Conservation (phyloP, 768 basidiomycete genomes). For the Mycena capillaripes region DNA sequence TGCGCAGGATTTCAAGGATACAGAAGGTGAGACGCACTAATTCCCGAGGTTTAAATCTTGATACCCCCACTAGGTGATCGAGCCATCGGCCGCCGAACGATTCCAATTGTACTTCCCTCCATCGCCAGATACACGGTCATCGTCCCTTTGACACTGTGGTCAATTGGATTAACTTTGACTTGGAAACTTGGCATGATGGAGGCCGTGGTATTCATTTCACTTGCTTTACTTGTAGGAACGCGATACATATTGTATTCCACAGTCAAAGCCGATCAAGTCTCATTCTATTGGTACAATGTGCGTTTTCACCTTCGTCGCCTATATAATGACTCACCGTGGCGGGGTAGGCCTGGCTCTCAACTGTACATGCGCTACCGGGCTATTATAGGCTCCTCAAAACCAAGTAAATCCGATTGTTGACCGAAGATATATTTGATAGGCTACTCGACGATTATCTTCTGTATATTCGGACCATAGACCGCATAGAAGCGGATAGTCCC, state of each 20-base stretch:
- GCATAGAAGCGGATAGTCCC: no score
- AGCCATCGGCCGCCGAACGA: slow-evolving; percentile 53
- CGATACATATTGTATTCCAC: slow-evolving; percentile 8
- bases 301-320: not conserved
- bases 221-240: slow-evolving; percentile 45
- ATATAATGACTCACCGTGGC: not conserved
- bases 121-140: slow-evolving; percentile 47
- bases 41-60: no score
- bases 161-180: slow-evolving; percentile 44
- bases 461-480: no score
- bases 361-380: slow-evolving; percentile 3
- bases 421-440: no score
- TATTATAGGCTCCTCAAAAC: no score
- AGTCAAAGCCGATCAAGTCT: not conserved
- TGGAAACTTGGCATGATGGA: no score
- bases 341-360: not conserved
- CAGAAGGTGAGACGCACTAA: not conserved
- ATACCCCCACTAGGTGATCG: no score
- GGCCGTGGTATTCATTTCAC: slow-evolving; percentile 50
- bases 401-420: no score
- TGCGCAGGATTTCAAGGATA: slow-evolving; percentile 63
- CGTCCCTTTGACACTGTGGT: slow-evolving; percentile 54
- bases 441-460: no score
- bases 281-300: slow-evolving; percentile 14
- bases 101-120: slow-evolving; percentile 60